These are phyloP conservation scores for Globisporangium echinulatum DNA, from an alignment of 352 stramenopile genomes.

Conservation along the genomic window DNA sequence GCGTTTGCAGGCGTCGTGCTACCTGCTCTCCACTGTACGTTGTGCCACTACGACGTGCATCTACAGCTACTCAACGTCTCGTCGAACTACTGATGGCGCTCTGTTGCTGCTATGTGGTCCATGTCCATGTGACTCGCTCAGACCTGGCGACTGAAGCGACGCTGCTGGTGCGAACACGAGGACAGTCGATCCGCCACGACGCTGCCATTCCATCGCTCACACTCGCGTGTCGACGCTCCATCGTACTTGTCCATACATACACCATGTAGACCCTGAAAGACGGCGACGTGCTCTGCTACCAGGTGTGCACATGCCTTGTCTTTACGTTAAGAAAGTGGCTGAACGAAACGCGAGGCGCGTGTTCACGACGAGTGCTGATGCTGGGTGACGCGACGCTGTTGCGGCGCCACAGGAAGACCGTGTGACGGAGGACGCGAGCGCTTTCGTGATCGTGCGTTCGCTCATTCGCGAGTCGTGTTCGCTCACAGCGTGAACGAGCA, in stretches of 20 bases:
- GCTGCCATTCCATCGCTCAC: neutral
- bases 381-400: no score
- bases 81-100: no score
- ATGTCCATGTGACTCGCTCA: conserved; percentile 6
- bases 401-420: conserved; percentile 29
- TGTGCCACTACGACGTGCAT: no score
- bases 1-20: conserved; percentile 28
- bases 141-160: conserved; percentile 55
- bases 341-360: neutral
- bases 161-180: conserved; percentile 23
- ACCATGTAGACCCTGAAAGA: conserved; percentile 36
- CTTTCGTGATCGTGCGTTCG: conserved; percentile 36
- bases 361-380: no score
- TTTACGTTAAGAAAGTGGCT: neutral
- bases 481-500: neutral
- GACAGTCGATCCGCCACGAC: neutral
- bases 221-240: neutral
- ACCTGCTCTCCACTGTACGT: conserved; percentile 49
- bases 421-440: conserved; percentile 28
- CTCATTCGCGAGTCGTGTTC: neutral
- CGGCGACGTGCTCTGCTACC: conserved; percentile 63
- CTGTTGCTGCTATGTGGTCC: no score
- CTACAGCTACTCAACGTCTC: no score
- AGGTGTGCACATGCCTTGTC: conserved; percentile 12
- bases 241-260: conserved; percentile 15